Evolutionary conservation across 2,329 filamentous ascomycete genomes (phyloP), one percentile per base, ranked within the genome.

Genomic region (Fusarium austroafricanum): DNA sequence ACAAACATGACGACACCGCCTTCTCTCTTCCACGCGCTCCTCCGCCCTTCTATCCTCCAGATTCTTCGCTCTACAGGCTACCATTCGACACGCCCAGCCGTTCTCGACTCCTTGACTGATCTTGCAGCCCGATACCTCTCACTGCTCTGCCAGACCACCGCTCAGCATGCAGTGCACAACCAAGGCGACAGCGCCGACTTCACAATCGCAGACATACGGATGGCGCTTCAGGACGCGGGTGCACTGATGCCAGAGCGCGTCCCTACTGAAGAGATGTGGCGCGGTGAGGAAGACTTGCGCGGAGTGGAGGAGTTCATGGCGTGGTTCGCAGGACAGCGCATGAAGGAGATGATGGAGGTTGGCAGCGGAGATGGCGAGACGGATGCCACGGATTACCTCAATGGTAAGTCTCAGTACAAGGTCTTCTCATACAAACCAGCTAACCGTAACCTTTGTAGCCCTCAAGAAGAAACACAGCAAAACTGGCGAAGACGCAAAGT

Each of bases 401-500:
- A 86, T 57, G 85, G 89, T 91, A 70, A 74, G 84, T 61, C 39
- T 29, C 26, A 9, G 47, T 7, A 18, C 15, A 5, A 15, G 18
- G 17, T 33, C 14, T 14, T 12, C 26, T 14, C 11, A 17, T n/a
- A 11, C 33, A 31, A 39, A 8, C 17, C n/a, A 15, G 63, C 40
- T 62, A 83, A 83, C 82, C 31, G 23, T 91, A 39, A 52, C 42
- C 21, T 61, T 31, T 44, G 3, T 68, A 92, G 91, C 89, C 6
- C 82, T 98, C 40, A 97, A 97, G 79, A 96, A 94, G 80, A 97
- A 96, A 76, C 92, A 97, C 78, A 94, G 90, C 80, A 96, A 96
- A 73, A 92, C 91, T 1, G 92, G 92, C 65, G 93, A 96, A 74
- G 94, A 97, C 75, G 90, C 90, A 11, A 90, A 95, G 73, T 97